Evolutionary conservation across 257 asterid genomes (phyloP), one percentile per base, ranked within the genome.

Genomic region (Solanum habrochaites): DNA sequence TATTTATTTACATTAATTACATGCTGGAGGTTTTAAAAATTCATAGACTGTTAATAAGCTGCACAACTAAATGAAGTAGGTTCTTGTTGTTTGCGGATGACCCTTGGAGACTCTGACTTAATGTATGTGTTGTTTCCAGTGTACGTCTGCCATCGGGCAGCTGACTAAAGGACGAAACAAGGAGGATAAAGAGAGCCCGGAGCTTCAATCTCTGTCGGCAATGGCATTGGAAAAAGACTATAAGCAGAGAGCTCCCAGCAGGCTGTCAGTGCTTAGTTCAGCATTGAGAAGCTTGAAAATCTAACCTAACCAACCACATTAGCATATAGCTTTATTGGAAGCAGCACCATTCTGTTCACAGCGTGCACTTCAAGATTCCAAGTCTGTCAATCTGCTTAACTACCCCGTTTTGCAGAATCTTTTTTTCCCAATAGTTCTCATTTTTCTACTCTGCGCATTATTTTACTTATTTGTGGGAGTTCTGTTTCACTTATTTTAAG

Each of bases 101-200:
- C 70, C 39, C 31, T 86, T 25, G 39, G 45, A 80, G 71, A 86
- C 87, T 88, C 88, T 88, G 86, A 87, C 90, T 49, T 47, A 62
- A 10, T 13, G 25, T 82, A 11, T 86, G 64, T 85, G 39, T 52
- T 82, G n/a, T 47, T 52, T 87, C 49, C 90, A 96, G 99, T 95
- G 98, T 88, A 90, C 91, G 8, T 91, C 94, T 84, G 98, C 96
- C 85, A 92, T 96, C 11, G 94, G 91, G 18, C 99, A 96, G 89
- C 89, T 94, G 90, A 87, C 95, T 2, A 95, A 93, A 90, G 98
- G 98, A 77, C 96, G 98, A 86, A 95, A 91, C 92, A 94, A 92
- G 93, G 99, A 96, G 70, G 98, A 96, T 71, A 95, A 94, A 88
- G 99, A 96, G 39, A 90, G 89, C 89, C 89, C 89, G 27, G 98